Evolutionary conservation across 371 early-diverging fungal genomes (phyloP), one percentile per base, ranked within the genome.

Genomic region (Nematocida ironsii): DNA sequence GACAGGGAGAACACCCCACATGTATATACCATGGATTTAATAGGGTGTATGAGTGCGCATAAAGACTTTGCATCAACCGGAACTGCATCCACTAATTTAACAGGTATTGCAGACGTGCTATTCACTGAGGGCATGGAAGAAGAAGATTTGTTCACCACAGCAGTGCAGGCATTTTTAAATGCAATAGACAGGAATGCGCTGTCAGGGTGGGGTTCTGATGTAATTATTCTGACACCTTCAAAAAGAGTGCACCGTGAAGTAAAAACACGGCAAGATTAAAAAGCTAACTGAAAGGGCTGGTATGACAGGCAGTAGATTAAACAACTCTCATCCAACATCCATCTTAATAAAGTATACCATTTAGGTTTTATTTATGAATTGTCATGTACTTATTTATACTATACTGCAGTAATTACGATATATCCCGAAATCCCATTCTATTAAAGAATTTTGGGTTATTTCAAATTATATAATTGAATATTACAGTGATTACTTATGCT

Each of bases 161-260:
- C 94, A 66, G 92, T 94, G 13, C 99, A 99, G 86, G 91, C 95
- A 5, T 88, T 99, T 80, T 87, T 99, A 86, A 95, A 92, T 87
- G 94, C 97, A 39, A 92, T 95, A 55, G 98, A 97, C 87, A 92
- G 99, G 85, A 96, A 99, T 89, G 93, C 95, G 44, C 85, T 95
- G 68, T 91, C 92, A 83, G 99, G 99, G 72, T 97, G 98, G 98
- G 99, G 99, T 78, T 95, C 94, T 62, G 92, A 94, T 62, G 81
- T 83, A 61, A 61, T 73, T 72, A 64, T 87, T 50, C 69, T 87
- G 7, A 74, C 57, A 11, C 50, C 54, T 9, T 66, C 60, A 2
- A 54, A 62, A 25, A 70, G 72, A 45, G 83, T 83, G 5, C 83
- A 72, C 55, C 82, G 87, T 62, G 72, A 55, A 23, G 58, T 88